Conservation (phyloP, 169 alveolate genomes). For the Cryptosporidium andersoni region DNA sequence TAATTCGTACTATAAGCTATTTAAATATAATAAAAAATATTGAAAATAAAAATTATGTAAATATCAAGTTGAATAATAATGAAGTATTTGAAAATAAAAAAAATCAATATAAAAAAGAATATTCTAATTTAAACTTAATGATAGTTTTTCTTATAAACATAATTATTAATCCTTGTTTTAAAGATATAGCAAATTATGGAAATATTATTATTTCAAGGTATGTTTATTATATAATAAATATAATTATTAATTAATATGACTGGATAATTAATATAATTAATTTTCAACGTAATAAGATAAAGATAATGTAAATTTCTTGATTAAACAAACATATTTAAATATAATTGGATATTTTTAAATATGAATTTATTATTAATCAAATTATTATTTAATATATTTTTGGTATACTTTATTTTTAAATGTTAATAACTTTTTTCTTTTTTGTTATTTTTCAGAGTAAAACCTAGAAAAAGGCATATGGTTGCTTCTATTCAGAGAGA, state of each 20-base stretch:
- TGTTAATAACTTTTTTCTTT: too few relatives aligned
- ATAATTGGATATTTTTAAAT: too few relatives aligned
- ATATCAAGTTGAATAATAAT: not conserved
- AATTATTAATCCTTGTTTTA: conserved; percentile 31
- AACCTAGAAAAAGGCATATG: too few relatives aligned
- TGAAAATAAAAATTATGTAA: not conserved
- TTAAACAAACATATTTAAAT: too few relatives aligned
- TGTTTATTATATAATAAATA: not conserved
- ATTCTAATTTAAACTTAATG: not conserved
- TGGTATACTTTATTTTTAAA: too few relatives aligned
- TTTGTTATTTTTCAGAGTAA: too few relatives aligned
- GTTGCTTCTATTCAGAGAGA: too few relatives aligned
- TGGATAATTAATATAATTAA: not conserved
- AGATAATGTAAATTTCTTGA: not conserved
- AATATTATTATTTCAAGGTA: conserved; percentile 41
- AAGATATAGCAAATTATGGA: conserved; percentile 29
- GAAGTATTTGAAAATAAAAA: not conserved
- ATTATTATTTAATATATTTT: too few relatives aligned
- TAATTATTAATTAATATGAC: not conserved
- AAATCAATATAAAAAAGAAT: too few relatives aligned
- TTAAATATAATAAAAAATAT: conserved; percentile 2
- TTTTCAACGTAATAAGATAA: not conserved
- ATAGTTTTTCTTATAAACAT: conserved; percentile 1
- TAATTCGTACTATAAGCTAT: not conserved
- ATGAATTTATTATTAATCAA: too few relatives aligned